Percentiles rank a stretch among this genome's conserved stretches.
These are phyloP conservation scores for Angophora floribunda DNA, from an alignment of 345 rosid genomes.

Conservation along the genomic window DNA sequence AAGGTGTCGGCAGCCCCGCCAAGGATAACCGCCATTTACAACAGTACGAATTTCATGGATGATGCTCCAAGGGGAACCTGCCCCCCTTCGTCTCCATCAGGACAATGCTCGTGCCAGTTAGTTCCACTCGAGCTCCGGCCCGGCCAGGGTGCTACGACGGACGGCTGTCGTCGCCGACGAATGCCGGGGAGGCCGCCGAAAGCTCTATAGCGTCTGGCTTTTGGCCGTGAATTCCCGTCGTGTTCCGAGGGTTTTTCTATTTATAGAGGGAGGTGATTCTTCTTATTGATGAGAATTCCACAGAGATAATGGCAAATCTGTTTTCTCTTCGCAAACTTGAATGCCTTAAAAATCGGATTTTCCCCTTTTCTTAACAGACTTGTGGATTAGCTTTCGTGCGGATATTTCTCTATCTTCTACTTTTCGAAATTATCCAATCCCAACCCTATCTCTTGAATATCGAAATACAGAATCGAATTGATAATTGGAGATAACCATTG, in stretches of 20 bases:
- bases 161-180: too few species aligned
- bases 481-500: background rate
- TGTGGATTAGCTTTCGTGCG: background rate
- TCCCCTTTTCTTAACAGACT: too few species aligned
- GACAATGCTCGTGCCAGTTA: too few species aligned
- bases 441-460: too few species aligned
- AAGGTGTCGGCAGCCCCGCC: rapidly evolving
- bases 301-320: background rate
- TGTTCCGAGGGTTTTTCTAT: too few species aligned
- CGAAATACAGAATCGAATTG: too few species aligned
- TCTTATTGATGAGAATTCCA: background rate
- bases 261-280: too few species aligned
- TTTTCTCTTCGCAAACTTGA: background rate
- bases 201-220: too few species aligned
- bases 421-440: background rate
- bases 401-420: background rate
- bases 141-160: too few species aligned
- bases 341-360: background rate
- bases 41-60: background rate
- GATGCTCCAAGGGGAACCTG: background rate
- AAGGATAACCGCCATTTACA: background rate
- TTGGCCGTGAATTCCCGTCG: too few species aligned
- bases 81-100: background rate
- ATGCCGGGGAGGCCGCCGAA: too few species aligned
- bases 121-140: too few species aligned